phyloP scores from a whole-genome alignment of 805 yeast genomes.

The Lachancea quebecensis region DNA sequence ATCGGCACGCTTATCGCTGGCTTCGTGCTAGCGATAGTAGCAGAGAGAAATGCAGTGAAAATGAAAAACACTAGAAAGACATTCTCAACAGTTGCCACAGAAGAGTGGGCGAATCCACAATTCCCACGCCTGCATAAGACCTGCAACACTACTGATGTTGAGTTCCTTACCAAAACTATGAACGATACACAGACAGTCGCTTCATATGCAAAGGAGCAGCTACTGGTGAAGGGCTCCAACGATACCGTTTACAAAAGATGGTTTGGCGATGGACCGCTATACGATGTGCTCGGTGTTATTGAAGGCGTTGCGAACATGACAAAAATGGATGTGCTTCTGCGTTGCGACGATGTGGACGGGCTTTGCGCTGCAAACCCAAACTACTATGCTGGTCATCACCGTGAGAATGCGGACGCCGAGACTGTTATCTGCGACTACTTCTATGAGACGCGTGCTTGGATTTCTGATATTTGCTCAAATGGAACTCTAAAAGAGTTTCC shows the following conservation, averaged over 20 bases:
- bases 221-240: slow-evolving; percentile 29
- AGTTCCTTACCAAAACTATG: slow-evolving; percentile 21
- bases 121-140: slow-evolving; percentile 12
- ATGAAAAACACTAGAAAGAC: neutral
- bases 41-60: neutral
- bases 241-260: slow-evolving; percentile 32
- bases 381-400: slow-evolving; percentile 37
- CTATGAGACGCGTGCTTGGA: slow-evolving; percentile 27
- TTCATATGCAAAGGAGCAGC: slow-evolving; percentile 32
- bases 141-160: slow-evolving; percentile 12
- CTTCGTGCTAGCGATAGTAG: neutral
- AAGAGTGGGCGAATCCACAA: slow-evolving; percentile 8
- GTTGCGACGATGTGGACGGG: slow-evolving; percentile 38
- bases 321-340: slow-evolving; percentile 30
- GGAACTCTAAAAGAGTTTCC: slow-evolving; percentile 30
- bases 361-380: slow-evolving; percentile 27
- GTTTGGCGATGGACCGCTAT: slow-evolving; percentile 34
- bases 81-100: neutral
- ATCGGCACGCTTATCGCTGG: neutral
- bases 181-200: slow-evolving; percentile 31
- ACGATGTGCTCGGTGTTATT: slow-evolving; percentile 33
- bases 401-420: slow-evolving; percentile 31
- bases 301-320: slow-evolving; percentile 31
- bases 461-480: slow-evolving; percentile 31
- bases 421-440: slow-evolving; percentile 37